A percentile compares a stretch with the other conserved stretches of the same genome.
Conservation (phyloP, 371 early-diverging fungal genomes). For the Mycotypha africana region DNA sequence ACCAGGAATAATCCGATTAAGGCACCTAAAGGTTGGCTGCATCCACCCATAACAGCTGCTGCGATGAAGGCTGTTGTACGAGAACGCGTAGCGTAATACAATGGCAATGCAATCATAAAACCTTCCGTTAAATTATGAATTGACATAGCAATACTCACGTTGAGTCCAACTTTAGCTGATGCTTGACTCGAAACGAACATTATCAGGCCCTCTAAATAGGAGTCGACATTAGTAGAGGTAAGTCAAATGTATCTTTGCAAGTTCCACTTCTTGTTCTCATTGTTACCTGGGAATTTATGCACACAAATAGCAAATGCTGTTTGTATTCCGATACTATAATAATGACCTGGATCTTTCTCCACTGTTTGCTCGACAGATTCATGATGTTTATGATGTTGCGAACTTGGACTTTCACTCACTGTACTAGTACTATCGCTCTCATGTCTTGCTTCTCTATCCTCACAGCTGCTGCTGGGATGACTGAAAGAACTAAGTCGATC, state of each 20-base stretch:
- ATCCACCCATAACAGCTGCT: constrained; percentile 60
- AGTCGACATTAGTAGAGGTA: background rate
- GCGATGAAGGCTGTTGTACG: constrained; percentile 53
- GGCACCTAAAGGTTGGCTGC: constrained; percentile 60
- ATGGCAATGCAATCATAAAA: constrained; percentile 68
- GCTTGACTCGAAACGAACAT: constrained; percentile 64
- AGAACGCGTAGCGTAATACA: constrained; percentile 66
- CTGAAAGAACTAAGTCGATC: too few relatives aligned
- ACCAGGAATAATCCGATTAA: constrained; percentile 46
- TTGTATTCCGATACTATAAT: constrained; percentile 59
- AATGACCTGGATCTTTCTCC: constrained; percentile 13
- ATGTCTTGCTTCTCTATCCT: too few relatives aligned
- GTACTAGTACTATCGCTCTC: background rate
- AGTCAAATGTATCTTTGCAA: background rate
- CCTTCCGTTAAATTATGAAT: constrained; percentile 83
- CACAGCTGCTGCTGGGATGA: too few relatives aligned
- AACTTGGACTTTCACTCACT: background rate
- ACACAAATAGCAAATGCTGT: constrained; percentile 76
- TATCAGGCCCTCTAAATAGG: constrained; percentile 61
- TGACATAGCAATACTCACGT: constrained; percentile 67
- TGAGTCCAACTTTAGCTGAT: constrained; percentile 57
- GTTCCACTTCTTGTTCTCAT: background rate
- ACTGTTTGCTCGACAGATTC: constrained; percentile 13
- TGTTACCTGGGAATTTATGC: constrained; percentile 72
- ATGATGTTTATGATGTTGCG: constrained; percentile 14